Conservation (phyloP, 768 basidiomycete species). For the Serendipita sp. region DNA sequence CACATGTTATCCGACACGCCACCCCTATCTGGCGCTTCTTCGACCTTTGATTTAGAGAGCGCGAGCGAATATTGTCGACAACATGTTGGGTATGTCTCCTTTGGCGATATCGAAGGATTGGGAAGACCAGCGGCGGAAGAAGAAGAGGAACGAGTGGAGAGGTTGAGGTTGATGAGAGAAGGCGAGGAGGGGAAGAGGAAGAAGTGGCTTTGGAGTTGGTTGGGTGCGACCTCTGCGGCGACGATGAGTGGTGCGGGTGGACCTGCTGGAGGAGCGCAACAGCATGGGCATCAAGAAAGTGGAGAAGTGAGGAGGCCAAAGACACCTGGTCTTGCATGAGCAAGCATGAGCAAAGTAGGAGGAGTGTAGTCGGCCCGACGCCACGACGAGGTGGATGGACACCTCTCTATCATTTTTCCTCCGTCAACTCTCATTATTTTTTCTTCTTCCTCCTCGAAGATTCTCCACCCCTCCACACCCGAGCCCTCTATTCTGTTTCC, state of each 20-base stretch:
- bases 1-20: too few species aligned
- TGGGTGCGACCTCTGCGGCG: background rate
- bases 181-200: background rate
- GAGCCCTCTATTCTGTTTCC: too few species aligned
- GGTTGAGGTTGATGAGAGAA: background rate
- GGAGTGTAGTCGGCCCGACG: too few species aligned
- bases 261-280: background rate
- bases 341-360: too few species aligned
- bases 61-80: conserved; percentile 40
- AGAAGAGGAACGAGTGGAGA: conserved; percentile 20
- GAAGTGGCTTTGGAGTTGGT: background rate
- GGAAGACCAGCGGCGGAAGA: conserved; percentile 34
- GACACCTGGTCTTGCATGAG: too few species aligned
- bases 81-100: conserved; percentile 51
- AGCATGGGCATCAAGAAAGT: too few species aligned
- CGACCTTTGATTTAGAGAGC: conserved; percentile 41
- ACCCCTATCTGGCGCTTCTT: conserved; percentile 10
- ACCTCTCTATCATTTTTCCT: too few species aligned
- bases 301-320: too few species aligned
- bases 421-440: too few species aligned
- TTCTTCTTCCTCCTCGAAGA: too few species aligned
- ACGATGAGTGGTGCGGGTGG: background rate
- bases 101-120: conserved; percentile 47
- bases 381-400: too few species aligned
- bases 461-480: too few species aligned